Conservation (phyloP, 371 early-diverging fungal species). For the Actinomucor elegans region DNA sequence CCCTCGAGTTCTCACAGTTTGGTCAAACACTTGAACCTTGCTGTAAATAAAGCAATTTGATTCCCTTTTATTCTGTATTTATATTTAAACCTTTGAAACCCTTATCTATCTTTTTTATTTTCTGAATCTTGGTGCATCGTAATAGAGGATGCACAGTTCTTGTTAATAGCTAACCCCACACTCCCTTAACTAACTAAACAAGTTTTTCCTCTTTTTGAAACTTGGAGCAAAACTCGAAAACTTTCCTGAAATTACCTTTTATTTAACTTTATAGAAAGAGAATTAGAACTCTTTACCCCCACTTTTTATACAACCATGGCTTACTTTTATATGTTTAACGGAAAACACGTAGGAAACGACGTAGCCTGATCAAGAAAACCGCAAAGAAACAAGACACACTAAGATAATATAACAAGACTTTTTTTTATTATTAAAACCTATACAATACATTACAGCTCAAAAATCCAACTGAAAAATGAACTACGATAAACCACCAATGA, state of each 20-base stretch:
- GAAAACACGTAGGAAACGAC: constrained; percentile 35
- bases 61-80: too few relatives aligned
- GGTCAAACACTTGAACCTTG: too few relatives aligned
- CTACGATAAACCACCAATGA: not conserved
- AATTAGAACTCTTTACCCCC: not conserved
- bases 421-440: not conserved
- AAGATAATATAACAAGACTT: too few relatives aligned
- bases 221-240: too few relatives aligned
- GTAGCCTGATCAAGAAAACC: constrained; percentile 25
- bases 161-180: not conserved
- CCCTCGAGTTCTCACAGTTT: too few relatives aligned
- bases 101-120: too few relatives aligned
- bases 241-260: too few relatives aligned
- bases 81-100: too few relatives aligned
- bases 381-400: not conserved
- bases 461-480: constrained; percentile 1
- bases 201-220: too few relatives aligned
- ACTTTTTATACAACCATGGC: constrained; percentile 17
- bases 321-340: constrained; percentile 32
- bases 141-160: not conserved
- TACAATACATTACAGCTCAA: not conserved
- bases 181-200: not conserved
- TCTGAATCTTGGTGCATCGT: constrained; percentile 5
- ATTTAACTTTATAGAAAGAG: too few relatives aligned
- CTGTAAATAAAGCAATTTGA: too few relatives aligned